Evolutionary conservation across 768 basidiomycete species (phyloP), one percentile per base, ranked within the genome.

Genomic region (Suillus variegatus): DNA sequence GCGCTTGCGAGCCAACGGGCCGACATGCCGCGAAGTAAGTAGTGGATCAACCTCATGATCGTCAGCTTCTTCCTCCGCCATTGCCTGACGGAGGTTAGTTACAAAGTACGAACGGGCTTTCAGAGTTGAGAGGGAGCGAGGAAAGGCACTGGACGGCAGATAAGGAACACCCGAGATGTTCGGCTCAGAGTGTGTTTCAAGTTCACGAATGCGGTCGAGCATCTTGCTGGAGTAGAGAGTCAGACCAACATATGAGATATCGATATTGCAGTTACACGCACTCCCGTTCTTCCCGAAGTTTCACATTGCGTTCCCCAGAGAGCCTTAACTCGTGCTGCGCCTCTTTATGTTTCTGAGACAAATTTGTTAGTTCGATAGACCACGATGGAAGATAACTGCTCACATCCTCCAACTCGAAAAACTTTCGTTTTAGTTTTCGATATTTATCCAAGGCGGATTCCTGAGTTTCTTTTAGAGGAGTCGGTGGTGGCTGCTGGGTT

Each of bases 341-440:
- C 70, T 88, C 88, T 77, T 88, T 86, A 74, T 84, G 81, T 82
- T 85, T 83, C 86, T 90, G 76, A 63, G 65, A 69, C 61, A 70
- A 71, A 70, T 73, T 20, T 43, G 67, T 78, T 73, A 69, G 41
- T 40, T 20, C 18, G 60, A 43, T 38, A 35, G 46, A 49, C 13
- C 9, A 32, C 56, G 32, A 41, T 55, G 58, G 32, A 40, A 7
- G 25, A 54, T 35, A 56, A 51, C 46, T 56, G 78, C 86, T 70
- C 62, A 91, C 91, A 85, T 91, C 86, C 70, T 91, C 88, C 49
- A 91, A 83, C 62, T 89, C 88, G 68, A 84, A 83, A 73, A 85
- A 89, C 47, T 86, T 85, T 51, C 86, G 77, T 73, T 92, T 92
- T 61, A 91, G 80, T 68, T 82, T 85, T 66, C 78, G 79, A 75